A percentile compares a stretch with the other conserved stretches of the same genome.
Evolutionary conservation across 2,329 filamentous ascomycete genomes (phyloP).

Genomic region (Dendrostoma leiphaemia): DNA sequence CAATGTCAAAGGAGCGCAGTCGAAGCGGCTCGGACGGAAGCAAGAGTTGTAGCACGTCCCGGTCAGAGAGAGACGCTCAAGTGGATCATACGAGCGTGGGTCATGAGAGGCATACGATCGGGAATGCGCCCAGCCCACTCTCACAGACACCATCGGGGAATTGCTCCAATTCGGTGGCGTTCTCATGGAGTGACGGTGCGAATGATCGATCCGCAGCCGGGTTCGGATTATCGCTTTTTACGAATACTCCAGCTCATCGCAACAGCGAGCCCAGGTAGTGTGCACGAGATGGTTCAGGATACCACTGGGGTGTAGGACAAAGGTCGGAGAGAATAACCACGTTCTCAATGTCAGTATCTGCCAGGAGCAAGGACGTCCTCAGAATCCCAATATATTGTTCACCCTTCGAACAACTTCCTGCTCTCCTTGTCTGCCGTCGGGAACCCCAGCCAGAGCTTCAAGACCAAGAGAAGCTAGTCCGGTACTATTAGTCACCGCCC

Average conservation of each 20-base stretch:
- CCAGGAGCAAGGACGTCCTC: no score
- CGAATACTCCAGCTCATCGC: neutral
- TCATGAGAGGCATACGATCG: neutral
- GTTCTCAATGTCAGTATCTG: no score
- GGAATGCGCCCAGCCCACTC: neutral
- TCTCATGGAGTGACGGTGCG: neutral
- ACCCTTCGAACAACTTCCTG: slow-evolving; percentile 10
- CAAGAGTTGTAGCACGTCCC: no score
- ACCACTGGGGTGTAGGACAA: no score
- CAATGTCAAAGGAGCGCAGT: neutral
- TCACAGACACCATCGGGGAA: neutral
- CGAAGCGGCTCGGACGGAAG: neutral
- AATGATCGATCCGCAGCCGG: neutral
- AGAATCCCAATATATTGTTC: slow-evolving; percentile 12
- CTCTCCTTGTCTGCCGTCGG: slow-evolving; percentile 2
- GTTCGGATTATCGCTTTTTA: neutral
- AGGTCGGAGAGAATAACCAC: no score
- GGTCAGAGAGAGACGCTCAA: no score
- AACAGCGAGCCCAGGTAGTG: no score
- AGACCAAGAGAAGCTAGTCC: slow-evolving; percentile 13
- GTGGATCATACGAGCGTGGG: no score
- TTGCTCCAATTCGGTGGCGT: neutral
- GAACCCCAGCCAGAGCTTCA: slow-evolving; percentile 4
- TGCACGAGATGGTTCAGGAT: neutral
- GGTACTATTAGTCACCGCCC: neutral